Conservation (phyloP, 2,329 filamentous ascomycete genomes). For the Penicillium expansum region DNA sequence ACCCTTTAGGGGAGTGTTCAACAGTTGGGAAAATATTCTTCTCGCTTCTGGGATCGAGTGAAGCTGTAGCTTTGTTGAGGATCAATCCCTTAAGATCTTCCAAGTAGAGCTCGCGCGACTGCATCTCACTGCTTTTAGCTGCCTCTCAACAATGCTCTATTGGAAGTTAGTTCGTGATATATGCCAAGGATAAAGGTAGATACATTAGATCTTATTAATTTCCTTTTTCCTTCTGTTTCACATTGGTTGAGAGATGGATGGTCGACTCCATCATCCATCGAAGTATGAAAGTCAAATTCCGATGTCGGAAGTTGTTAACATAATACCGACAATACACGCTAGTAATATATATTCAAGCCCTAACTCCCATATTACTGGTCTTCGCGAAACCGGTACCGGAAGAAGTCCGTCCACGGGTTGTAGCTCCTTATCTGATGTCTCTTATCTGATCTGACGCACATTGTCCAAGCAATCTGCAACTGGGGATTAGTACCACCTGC, state of each 20-base stretch:
- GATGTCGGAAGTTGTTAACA: not conserved
- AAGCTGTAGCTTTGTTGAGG: constrained; percentile 90
- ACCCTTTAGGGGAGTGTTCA: not conserved
- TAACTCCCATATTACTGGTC: not conserved
- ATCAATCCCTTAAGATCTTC: constrained; percentile 81
- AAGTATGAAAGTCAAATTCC: not conserved
- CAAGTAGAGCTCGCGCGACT: constrained; percentile 85
- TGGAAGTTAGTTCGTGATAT: not conserved
- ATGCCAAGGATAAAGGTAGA: not conserved
- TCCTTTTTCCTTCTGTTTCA: not conserved
- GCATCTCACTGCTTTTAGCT: constrained; percentile 96
- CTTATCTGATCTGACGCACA: constrained; percentile 25
- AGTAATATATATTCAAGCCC: not conserved
- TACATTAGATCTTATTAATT: not conserved
- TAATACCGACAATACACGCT: not conserved
- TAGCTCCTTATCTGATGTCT: constrained; percentile 19
- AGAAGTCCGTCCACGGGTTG: not conserved
- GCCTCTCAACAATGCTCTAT: not conserved
- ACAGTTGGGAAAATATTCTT: not conserved
- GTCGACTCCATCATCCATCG: too few relatives aligned
- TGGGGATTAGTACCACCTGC: not conserved
- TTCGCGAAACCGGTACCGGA: not conserved
- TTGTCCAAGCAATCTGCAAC: not conserved
- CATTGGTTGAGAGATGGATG: not conserved
- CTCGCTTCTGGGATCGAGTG: constrained; percentile 89